These are phyloP conservation scores for Lepidium africanum DNA, from an alignment of 345 rosid species.

Conservation along the genomic window DNA sequence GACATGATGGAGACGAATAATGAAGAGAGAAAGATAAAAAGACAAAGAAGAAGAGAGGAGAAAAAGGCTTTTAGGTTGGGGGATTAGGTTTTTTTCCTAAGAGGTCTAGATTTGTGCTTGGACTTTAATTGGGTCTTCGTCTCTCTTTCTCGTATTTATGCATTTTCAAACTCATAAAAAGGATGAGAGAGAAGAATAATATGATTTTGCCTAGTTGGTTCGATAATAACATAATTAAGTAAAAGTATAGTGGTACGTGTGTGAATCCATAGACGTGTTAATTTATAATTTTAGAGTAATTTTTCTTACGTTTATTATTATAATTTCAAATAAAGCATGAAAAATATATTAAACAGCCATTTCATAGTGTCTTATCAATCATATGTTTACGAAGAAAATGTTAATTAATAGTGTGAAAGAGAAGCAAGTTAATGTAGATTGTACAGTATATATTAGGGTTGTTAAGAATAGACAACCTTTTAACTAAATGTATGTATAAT, in stretches of 20 bases:
- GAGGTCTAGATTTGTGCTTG: slow-evolving; percentile 24
- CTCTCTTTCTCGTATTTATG: slow-evolving; percentile 30
- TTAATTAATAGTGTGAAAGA: background rate
- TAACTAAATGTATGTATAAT: background rate
- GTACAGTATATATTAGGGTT: background rate
- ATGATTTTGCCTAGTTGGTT: slow-evolving; percentile 9
- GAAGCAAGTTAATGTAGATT: background rate
- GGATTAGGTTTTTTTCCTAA: slow-evolving; percentile 17
- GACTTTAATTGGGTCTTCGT: slow-evolving; percentile 28
- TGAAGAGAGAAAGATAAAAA: background rate
- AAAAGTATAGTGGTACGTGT: background rate
- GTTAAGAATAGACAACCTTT: background rate
- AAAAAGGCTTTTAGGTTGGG: slow-evolving; percentile 17
- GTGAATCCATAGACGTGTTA: slow-evolving; percentile 1
- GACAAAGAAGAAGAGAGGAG: slow-evolving; percentile 21
- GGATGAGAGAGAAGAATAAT: background rate
- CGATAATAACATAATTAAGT: background rate
- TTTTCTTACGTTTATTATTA: background rate
- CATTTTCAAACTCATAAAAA: slow-evolving; percentile 28
- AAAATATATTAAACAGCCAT: too few relatives aligned
- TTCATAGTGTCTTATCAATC: background rate
- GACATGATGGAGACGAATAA: slow-evolving; percentile 49
- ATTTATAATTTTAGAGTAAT: too few relatives aligned
- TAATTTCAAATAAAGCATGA: background rate
- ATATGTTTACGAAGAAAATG: background rate